phyloP scores from a whole-genome alignment of 371 early-diverging fungal species.

The Massospora cicadina region DNA sequence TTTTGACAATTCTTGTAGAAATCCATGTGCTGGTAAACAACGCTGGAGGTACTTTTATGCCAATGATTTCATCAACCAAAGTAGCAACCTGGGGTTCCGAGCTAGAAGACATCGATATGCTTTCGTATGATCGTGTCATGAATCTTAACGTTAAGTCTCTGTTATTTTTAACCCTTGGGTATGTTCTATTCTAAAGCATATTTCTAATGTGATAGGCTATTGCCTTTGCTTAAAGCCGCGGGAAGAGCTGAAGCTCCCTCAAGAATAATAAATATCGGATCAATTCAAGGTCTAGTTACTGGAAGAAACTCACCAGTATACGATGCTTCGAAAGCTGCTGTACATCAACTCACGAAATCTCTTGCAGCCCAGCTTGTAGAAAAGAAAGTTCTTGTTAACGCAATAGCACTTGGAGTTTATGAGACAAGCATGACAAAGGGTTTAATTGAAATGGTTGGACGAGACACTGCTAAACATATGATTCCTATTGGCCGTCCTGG shows the following conservation, averaged over 20 bases:
- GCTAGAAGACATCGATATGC: conserved; percentile 17
- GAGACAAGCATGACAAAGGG: conserved; percentile 78
- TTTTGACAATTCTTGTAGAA: conserved; percentile 19
- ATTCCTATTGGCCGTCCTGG: conserved; percentile 69
- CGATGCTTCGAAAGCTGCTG: conserved; percentile 56
- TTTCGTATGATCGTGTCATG: conserved; percentile 26
- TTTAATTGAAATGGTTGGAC: neutral
- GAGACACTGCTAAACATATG: neutral
- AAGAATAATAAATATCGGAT: conserved; percentile 67
- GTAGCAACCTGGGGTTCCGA: conserved; percentile 32
- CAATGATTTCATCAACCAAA: neutral
- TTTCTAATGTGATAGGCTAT: conserved; percentile 19
- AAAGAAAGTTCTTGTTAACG: conserved; percentile 61
- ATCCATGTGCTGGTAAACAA: conserved; percentile 76
- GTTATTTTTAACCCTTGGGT: conserved; percentile 68
- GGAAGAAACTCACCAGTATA: conserved; percentile 51
- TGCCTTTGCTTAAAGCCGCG: conserved; percentile 54
- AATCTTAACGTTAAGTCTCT: conserved; percentile 72
- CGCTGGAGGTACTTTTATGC: conserved; percentile 34
- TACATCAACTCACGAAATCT: conserved; percentile 53
- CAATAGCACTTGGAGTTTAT: conserved; percentile 81
- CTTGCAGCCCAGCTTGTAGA: conserved; percentile 43
- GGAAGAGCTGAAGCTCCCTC: conserved; percentile 33
- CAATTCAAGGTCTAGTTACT: conserved; percentile 53
- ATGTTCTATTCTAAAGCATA: conserved; percentile 14